phyloP scores from a whole-genome alignment of 2,329 filamentous ascomycete species.

The Colletotrichum neosansevieriae region DNA sequence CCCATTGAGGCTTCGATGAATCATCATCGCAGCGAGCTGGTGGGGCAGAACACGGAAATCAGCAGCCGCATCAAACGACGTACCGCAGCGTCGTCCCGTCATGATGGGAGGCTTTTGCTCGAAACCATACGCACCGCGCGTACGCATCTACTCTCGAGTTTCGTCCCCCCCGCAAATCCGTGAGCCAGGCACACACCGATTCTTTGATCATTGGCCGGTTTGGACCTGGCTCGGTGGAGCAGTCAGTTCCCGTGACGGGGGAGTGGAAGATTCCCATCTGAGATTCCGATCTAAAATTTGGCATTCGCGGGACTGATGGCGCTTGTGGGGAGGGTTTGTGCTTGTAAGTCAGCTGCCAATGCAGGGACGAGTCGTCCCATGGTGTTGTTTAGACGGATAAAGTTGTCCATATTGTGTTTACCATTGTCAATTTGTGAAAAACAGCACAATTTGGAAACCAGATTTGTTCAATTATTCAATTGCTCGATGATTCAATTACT shows the following conservation, averaged over 20 bases:
- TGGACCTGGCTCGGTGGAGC: neutral
- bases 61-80: constrained; percentile 24
- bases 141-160: neutral
- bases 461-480: neutral
- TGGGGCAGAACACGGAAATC: neutral
- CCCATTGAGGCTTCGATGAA: constrained; percentile 19
- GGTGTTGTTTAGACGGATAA: neutral
- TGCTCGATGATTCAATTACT: no score
- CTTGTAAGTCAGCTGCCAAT: constrained; percentile 4
- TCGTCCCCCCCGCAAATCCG: neutral
- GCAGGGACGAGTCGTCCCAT: neutral
- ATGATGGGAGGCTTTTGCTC: neutral
- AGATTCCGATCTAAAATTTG: constrained; percentile 22
- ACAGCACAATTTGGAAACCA: neutral
- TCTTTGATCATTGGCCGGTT: constrained; percentile 1
- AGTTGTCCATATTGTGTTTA: neutral
- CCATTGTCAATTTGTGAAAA: accelerated
- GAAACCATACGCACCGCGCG: constrained; percentile 8
- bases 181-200: neutral
- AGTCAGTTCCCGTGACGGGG: neutral
- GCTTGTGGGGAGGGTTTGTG: constrained; percentile 1
- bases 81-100: neutral
- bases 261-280: constrained; percentile 27
- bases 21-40: constrained; percentile 27
- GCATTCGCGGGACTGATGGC: constrained; percentile 2